phyloP scores from a whole-genome alignment of 768 basidiomycete species.

The Grammothele lineata region DNA sequence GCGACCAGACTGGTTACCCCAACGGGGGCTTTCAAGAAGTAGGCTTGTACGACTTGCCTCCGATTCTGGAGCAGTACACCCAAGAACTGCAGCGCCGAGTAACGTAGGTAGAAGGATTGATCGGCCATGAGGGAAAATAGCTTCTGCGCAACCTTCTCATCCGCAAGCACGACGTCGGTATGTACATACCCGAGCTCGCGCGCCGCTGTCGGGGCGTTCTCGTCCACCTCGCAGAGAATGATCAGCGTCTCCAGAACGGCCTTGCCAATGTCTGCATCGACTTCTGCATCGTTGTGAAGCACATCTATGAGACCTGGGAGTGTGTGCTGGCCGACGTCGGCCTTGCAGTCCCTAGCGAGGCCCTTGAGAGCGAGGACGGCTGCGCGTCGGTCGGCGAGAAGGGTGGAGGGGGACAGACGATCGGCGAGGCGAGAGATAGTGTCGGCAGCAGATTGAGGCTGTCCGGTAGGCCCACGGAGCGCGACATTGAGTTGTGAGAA shows the following conservation, averaged over 20 bases:
- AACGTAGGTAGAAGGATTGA: constrained; percentile 79
- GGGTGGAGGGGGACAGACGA: constrained; percentile 82
- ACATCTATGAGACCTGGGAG: constrained; percentile 76
- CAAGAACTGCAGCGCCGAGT: constrained; percentile 79
- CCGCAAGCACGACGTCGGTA: constrained; percentile 73
- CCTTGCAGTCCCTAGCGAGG: constrained; percentile 84
- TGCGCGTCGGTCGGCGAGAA: constrained; percentile 88
- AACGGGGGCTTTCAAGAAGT: constrained; percentile 82
- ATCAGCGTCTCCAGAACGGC: constrained; percentile 88
- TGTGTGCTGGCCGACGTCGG: constrained; percentile 79
- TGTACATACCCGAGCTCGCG: constrained; percentile 82
- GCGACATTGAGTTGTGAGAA: constrained; percentile 82
- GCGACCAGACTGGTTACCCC: constrained; percentile 72
- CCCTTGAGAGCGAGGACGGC: constrained; percentile 94
- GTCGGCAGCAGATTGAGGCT: constrained; percentile 78
- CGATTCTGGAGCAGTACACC: constrained; percentile 78
- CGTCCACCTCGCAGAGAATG: constrained; percentile 79
- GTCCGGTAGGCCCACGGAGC: constrained; percentile 77
- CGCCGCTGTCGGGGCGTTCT: constrained; percentile 31
- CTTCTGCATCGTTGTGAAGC: constrained; percentile 81
- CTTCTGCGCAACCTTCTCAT: constrained; percentile 66
- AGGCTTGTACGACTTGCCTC: constrained; percentile 77
- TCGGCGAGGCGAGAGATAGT: constrained; percentile 88
- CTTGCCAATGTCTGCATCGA: constrained; percentile 90
- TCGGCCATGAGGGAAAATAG: constrained; percentile 75